Base-by-base conservation (phyloP, 2,329 filamentous ascomycete species). In the Calonectria ilicicola region DNA sequence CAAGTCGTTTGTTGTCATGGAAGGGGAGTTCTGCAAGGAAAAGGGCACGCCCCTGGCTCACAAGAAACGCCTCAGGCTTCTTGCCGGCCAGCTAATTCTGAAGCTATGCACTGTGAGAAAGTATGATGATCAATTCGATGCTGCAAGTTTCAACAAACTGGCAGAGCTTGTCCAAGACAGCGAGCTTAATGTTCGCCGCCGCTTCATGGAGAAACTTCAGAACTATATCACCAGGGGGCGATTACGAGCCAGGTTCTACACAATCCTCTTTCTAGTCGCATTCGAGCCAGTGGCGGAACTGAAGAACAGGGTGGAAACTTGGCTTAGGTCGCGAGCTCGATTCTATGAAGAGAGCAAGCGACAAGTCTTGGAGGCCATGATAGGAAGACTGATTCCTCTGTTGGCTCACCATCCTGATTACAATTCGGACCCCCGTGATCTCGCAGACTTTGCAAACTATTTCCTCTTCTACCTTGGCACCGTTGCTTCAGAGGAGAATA, bases 401-500 rank as follows among this genome's bases (percentile, higher is more conserved):
- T 89, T 99, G 51, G 96, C 96, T 6, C 96, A 98, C 82, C 97
- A 99, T 82, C 96, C 96, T 1, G 97, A 99, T 82, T 98, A 96
- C 77, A 91, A 90, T 73, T 82, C 88, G 2, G 89, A 91, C 7
- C 84, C 91, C 2, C 89, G 91, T 17, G 93, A 95, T 60, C 85
- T 98, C 62, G 88, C 92, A 53, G 95, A 98, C 80, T 96, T 98
- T 82, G 92, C 94, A 7, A 92, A 92, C 77, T 99, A 98, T 82
- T 92, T 99, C 70, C 83, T 98, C 49, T 98, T 96, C 85, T 99
- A 98, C 81, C 88, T 98, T 58, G 92, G 90, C 74, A 91, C 93
- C 44, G 92, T 98, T 21, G 95, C 95, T 12, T 96, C 92, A 0
- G 94, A 98, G 82, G 91, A 94, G 53, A 99, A 98, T 78, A 88